Evolutionary conservation across 371 early-diverging fungal species (phyloP), one percentile per base, ranked within the genome.

Genomic region (Syncephalastrum monosporum): DNA sequence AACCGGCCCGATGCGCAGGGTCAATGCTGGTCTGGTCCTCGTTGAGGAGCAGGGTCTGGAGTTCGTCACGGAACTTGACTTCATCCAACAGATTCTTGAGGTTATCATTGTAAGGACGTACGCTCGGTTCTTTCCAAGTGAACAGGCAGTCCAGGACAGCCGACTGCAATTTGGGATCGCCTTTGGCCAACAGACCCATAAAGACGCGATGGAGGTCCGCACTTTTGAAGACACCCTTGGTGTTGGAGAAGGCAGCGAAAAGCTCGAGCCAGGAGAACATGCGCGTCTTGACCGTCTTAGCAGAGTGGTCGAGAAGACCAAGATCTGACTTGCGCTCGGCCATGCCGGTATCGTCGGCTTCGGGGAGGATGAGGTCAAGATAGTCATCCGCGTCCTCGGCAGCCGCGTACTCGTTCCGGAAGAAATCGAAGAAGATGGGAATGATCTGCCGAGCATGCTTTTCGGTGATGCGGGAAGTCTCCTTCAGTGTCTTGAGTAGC

Each of bases 41-140:
- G 5, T 79, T 79, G 27, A 93, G 69, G 47, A 88, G 77, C 33
- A 95, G 83, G 1, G 86, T 85, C 15, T 91, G 70, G 21, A 98
- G 74, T 57, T 87, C 87, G 59, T 97, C 96, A 23, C 97, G 88
- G 84, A 95, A 95, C 58, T 85, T 88, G 50, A 79, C 71, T n/a
- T 96, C 96, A 43, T 93, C 89, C 13, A 91, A 63, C 49, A 97
- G 63, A 23, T 82, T 84, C 50, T 82, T 77, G 53, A 97, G 72
- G 41, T 88, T 82, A 33, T 92, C 94, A 12, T 79, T 81, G 59
- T 93, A 92, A 13, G 84, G 86, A 7, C 65, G 63, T 25, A 96
- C 58, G 15, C 85, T 79, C 0, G 82, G 77, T 33, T 82, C 72
- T 57, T 86, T 87, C 91, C 92, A 97, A 0, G 89, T 81, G 41